Evolutionary conservation across 2,329 filamentous ascomycete species (phyloP), one percentile per base, ranked within the genome.

Genomic region (Falciphora oryzae): DNA sequence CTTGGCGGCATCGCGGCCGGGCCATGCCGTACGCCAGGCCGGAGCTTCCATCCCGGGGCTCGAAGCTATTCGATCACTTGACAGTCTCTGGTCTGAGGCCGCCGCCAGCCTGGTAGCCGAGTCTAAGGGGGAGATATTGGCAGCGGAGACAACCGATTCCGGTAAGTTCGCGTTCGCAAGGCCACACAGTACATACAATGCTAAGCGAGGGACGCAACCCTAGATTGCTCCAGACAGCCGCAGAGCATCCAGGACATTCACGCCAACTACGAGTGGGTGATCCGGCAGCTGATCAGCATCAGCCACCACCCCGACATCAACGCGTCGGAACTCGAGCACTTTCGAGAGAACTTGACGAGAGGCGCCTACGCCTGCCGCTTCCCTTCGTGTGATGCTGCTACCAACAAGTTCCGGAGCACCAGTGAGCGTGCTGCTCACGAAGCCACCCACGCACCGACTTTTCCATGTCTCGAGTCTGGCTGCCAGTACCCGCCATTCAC

Each of bases 401-500:
- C 62, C 1, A 8, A 32, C 4, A 59, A 62, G 3, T 64, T 65
- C 29, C 32, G 44, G 7, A 31, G 50, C 18, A 59, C 22, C 4
- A 60, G 53, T 28, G 58, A 50, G 18, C 53, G 50, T 44, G 31
- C 25, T 22, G 44, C 59, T 14, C 65, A 65, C 27, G 65, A 65
- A 38, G 16, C 56, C 58, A n/a, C 58, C 11, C 65, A 65, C 58
- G 29, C 63, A 4, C 62, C 29, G 10, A 58, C 29, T 8, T 61
- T 65, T 57, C 59, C 57, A 6, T 65, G 65, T 53, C 50, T 32
- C 16, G 59, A 25, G 6, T 25, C 58, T 1, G 62, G 59, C 6
- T 65, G 65, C 50, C 61, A 61, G n/a, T 62, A 63, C 16, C 62
- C 58, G 2, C 65, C 65, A 13, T 64, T 65, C 32, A 25, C 61